Evolutionary conservation across 495 filamentous ascomycete genomes (phyloP).

Genomic region (Pseudotulostoma volvatum): DNA sequence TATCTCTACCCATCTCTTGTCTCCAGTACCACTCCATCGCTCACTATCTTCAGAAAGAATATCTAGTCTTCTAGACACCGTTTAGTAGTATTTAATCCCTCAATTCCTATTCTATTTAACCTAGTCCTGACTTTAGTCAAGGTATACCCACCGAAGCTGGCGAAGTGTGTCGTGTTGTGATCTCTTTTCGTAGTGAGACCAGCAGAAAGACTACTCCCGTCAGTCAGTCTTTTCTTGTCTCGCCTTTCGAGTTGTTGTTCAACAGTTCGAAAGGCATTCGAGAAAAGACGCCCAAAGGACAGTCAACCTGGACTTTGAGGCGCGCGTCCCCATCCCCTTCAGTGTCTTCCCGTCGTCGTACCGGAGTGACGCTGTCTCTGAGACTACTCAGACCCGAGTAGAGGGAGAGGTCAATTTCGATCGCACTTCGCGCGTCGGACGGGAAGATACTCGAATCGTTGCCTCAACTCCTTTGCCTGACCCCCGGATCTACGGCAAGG

Average conservation of each 20-base stretch:
- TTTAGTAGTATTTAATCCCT: not conserved
- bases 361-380: conserved; percentile 74
- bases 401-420: conserved; percentile 80
- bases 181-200: not conserved
- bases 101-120: not conserved
- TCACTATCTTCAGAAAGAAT: not conserved
- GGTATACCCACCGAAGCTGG: not conserved
- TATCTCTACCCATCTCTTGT: conserved; percentile 2
- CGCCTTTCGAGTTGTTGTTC: conserved; percentile 68
- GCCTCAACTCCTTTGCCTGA: conserved; percentile 40
- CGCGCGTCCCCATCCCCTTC: conserved; percentile 96
- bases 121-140: not conserved
- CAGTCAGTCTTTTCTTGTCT: conserved; percentile 70
- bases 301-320: conserved; percentile 99
- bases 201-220: conserved; percentile 29
- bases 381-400: conserved; percentile 64
- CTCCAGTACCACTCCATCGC: not conserved
- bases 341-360: conserved; percentile 99
- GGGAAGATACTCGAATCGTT: conserved; percentile 70
- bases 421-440: conserved; percentile 66
- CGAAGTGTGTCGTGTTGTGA: not conserved
- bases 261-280: conserved; percentile 81
- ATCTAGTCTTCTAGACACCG: not conserved
- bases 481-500: conserved; percentile 53
- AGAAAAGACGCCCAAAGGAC: conserved; percentile 72